Evolutionary conservation across 1,284 basidiomycete genomes (phyloP).

Genomic region (Marasmius sp.): DNA sequence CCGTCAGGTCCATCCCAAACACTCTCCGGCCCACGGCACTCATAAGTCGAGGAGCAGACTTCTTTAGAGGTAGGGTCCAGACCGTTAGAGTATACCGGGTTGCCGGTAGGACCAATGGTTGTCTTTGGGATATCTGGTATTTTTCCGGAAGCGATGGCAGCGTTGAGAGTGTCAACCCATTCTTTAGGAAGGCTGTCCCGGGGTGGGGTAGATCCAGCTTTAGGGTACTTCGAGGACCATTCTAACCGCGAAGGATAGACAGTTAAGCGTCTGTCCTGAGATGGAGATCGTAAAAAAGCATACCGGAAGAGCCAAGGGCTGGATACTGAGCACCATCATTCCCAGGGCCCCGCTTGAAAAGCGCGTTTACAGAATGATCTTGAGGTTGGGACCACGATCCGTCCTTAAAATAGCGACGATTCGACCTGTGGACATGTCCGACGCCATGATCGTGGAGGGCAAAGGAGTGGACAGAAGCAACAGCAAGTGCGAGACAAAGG

Average conservation of each 20-base stretch:
- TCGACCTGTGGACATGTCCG: neutral
- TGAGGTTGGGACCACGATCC: constrained; percentile 54
- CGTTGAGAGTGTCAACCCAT: constrained; percentile 70
- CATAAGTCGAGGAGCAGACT: constrained; percentile 68
- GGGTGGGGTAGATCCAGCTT: constrained; percentile 34
- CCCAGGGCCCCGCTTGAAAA: constrained; percentile 54
- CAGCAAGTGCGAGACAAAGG: neutral
- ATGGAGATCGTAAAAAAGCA: neutral
- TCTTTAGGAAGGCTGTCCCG: constrained; percentile 47
- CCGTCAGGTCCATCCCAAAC: constrained; percentile 73
- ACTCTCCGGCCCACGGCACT: constrained; percentile 59
- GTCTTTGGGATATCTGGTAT: constrained; percentile 69
- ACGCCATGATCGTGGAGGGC: neutral
- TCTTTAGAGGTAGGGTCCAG: constrained; percentile 48
- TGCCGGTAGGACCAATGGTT: constrained; percentile 29
- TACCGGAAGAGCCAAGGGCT: constrained; percentile 59
- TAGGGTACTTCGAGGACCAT: constrained; percentile 59
- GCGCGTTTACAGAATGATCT: constrained; percentile 52
- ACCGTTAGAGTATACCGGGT: constrained; percentile 56
- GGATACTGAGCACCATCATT: constrained; percentile 49
- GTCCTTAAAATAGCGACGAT: neutral
- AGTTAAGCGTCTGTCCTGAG: constrained; percentile 1
- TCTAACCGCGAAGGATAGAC: constrained; percentile 33
- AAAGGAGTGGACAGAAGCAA: neutral
- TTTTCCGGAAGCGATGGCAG: constrained; percentile 63